These are phyloP conservation scores for Phyllostachys edulis DNA, from an alignment of 176 grass and related monocot species.

Conservation along the genomic window DNA sequence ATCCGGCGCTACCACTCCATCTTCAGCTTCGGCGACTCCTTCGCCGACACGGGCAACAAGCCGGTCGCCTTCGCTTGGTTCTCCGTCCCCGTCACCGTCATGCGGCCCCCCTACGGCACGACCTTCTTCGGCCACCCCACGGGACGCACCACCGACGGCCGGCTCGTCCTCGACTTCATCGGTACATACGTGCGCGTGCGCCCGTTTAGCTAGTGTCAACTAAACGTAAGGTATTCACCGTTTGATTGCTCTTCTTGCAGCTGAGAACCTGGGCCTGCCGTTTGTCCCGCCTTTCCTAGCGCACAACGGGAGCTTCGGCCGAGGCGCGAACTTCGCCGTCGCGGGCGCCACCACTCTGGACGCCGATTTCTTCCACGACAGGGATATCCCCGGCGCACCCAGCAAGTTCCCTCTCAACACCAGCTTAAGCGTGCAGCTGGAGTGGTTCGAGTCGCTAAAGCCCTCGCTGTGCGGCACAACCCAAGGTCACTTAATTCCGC, in stretches of 20 bases:
- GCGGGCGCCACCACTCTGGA: conserved; percentile 25
- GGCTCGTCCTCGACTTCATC: conserved; percentile 63
- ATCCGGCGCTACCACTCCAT: conserved; percentile 4
- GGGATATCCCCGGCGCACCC: background rate
- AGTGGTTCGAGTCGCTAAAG: conserved; percentile 49
- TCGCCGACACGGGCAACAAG: conserved; percentile 38
- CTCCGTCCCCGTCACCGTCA: background rate
- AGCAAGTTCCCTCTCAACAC: background rate
- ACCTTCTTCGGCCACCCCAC: conserved; percentile 53
- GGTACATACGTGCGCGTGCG: conserved; percentile 6
- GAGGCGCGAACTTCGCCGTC: conserved; percentile 60
- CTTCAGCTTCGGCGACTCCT: conserved; percentile 43
- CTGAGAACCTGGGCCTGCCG: conserved; percentile 28
- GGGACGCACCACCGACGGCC: conserved; percentile 46
- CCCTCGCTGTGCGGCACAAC: conserved; percentile 32
- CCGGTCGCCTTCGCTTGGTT: background rate
- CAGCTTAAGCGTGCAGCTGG: conserved; percentile 41
- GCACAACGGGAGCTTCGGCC: conserved; percentile 33
- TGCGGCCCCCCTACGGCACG: conserved; percentile 36
- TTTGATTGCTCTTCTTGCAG: background rate
- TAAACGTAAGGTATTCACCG: background rate
- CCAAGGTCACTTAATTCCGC: background rate
- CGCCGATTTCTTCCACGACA: conserved; percentile 20
- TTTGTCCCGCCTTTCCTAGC: conserved; percentile 33
- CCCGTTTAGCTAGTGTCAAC: too few species aligned